Conservation (phyloP, 331 rosid genomes). For the Pyrus hybrid region DNA sequence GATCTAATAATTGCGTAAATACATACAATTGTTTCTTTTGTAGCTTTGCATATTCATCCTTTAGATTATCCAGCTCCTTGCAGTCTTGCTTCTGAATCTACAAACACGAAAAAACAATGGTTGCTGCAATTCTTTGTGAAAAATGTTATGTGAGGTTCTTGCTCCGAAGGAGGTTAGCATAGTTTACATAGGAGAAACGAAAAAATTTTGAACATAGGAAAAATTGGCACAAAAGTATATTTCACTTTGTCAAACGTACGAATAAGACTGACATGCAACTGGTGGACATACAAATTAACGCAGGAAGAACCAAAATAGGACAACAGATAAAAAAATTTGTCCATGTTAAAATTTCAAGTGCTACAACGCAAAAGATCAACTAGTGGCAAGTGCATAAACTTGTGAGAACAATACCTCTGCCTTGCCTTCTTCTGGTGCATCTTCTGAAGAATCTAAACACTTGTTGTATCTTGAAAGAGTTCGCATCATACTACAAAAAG, state of each 20-base stretch:
- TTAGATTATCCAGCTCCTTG: conserved; percentile 50
- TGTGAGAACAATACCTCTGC: conserved; percentile 42
- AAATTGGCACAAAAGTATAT: neutral
- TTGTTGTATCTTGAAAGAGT: conserved; percentile 79
- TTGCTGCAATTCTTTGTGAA: neutral
- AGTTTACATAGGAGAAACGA: neutral
- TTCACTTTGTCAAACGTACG: neutral
- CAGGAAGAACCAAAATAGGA: neutral
- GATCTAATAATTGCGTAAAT: neutral
- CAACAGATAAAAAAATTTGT: neutral
- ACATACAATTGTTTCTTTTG: conserved; percentile 71
- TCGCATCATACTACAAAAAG: conserved; percentile 50
- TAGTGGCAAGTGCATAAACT: neutral
- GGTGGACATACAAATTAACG: neutral
- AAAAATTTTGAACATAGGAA: neutral
- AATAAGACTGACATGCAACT: neutral
- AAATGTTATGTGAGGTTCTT: neutral
- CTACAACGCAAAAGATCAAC: neutral
- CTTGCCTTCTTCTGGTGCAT: conserved; percentile 27
- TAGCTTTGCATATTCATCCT: conserved; percentile 69
- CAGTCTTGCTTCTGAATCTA: conserved; percentile 49
- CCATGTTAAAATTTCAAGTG: neutral
- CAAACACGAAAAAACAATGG: neutral
- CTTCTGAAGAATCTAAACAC: conserved; percentile 47
- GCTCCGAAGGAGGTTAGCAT: neutral